Conservation (phyloP, 768 basidiomycete species). For the Leccinum ochraceum region DNA sequence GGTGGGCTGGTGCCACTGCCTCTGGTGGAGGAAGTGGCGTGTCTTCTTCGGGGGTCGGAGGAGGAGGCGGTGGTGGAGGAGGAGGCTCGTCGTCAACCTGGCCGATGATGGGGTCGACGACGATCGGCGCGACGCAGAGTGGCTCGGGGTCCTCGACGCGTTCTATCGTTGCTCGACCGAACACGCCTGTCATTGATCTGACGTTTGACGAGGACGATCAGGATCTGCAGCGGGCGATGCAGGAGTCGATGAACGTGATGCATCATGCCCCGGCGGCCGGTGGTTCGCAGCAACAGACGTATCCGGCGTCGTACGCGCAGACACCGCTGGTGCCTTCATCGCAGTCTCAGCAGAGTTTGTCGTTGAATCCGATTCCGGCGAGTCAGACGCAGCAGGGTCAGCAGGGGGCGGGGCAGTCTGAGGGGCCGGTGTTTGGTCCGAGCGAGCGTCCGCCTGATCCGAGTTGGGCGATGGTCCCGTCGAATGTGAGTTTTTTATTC, state of each 20-base stretch:
- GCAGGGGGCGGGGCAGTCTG: conserved; percentile 24
- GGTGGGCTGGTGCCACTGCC: conserved; percentile 7
- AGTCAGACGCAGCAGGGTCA: conserved; percentile 3
- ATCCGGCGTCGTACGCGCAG: conserved; percentile 15
- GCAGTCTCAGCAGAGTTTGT: background rate
- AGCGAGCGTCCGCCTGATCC: conserved; percentile 63
- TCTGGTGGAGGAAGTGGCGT: background rate
- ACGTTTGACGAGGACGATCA: conserved; percentile 58
- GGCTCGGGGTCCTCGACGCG: background rate
- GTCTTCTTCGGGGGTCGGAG: background rate
- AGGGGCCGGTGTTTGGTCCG: conserved; percentile 52
- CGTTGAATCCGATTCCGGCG: background rate
- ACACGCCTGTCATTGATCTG: conserved; percentile 53
- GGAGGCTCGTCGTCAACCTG: conserved; percentile 1
- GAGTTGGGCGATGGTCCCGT: conserved; percentile 69
- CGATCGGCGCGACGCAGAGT: background rate
- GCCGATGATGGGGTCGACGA: background rate
- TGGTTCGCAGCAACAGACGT: conserved; percentile 27
- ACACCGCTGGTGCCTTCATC: conserved; percentile 9
- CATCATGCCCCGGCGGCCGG: conserved; percentile 12
- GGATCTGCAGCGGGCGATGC: conserved; percentile 51
- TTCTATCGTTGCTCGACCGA: conserved; percentile 21
- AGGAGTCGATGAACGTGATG: conserved; percentile 50
- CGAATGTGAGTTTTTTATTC: conserved; percentile 48
- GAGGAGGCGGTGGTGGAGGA: no score